Base-by-base conservation (phyloP, 352 stramenopile genomes). In the Phytophthora sp. region DNA sequence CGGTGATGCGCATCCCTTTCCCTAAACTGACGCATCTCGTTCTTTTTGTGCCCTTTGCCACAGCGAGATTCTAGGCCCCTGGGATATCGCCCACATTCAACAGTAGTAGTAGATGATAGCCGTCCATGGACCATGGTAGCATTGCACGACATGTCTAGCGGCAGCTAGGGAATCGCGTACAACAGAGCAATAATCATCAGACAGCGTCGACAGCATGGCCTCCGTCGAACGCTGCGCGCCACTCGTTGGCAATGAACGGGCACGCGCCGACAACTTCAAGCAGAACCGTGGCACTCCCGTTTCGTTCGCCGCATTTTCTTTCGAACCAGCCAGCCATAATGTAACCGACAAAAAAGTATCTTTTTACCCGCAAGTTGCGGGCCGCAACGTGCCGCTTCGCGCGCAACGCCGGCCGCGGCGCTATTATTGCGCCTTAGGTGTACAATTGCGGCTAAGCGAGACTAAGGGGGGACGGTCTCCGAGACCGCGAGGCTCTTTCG, bases 31-130 rank as follows among this genome's bases (percentile, higher is more conserved):
- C 61, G 57, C 47, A 63, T 26, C 39, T 18, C 44, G 71, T 49
- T 60, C 69, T 65, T 55, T 55, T 69, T 57, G 41, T 66, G 50
- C 44, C 13, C 23, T 18, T 33, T 30, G 23, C 51, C 49, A 26
- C 52, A 95, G 87, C 57, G 80, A 95, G 63, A 96, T 97, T 71
- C 75, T 95, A 30, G 92, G 92, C 0, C 92, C 92, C 2, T 98
- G 92, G 92, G 92, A 98, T 59, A 97, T 97, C 56, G 88, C 89
- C 20, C 86, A 95, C 46, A 84, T 91, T 67, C 76, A 91, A 55
- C 80, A 80, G 21, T 76, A 90, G 63, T 77, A 87, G 55, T 87
- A 64, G 69, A 38, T 56, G 18, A n/a, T n/a, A n/a, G n/a, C n/a
- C n/a, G n/a, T n/a, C n/a, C n/a, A n/a, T n/a, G n/a, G n/a, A n/a